Base-by-base conservation (phyloP, 805 yeast genomes). In the Wickerhamiella shivajii region DNA sequence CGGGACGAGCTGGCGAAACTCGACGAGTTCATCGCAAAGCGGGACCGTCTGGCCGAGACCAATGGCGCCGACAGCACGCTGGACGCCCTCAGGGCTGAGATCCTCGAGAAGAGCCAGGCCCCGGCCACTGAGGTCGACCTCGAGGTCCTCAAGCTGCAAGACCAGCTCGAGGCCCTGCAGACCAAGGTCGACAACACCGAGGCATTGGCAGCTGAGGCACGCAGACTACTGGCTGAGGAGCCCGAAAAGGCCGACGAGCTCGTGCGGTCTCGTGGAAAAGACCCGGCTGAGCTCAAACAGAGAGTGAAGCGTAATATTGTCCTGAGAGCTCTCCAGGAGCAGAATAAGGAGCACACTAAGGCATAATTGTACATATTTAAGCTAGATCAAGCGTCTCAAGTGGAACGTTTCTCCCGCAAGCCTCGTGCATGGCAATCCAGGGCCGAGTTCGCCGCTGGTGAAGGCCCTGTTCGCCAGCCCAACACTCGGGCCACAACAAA, bases 221-320 rank as follows among this genome's bases (percentile, higher is more conserved):
- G 44, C 29, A 36, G 56, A 18, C 28, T 53, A 44, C 28, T 61
- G 49, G 37, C 34, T 23, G 44, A 45, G 38, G 39, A 56, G 47
- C 46, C 61, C 14, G 61, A 49, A 20, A 52, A 52, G 22, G 61
- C 63, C 18, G 51, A 56, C 29, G 41, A 44, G 24, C 58, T 66
- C 24, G 47, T 63, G 17, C 37, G 41, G 22, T 50, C 49, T 24
- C 46, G 61, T 32, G 62, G 65, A 8, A 52, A 51, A 36, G 44
- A 62, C 20, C 66, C 68, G 6, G 55, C 59, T 13, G 24, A 38
- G 18, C 44, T 67, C 41, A 66, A 69, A 50, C 60, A 59, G 33
- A 64, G 64, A 52, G 70, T 74, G 15, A 71, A 65, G 50, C 80
- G 78, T 60, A 84, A 84, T 53, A 55, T 80, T 29, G 54, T 79